Conservation (phyloP, 352 stramenopile genomes). For the Phytophthora boehmeriae region DNA sequence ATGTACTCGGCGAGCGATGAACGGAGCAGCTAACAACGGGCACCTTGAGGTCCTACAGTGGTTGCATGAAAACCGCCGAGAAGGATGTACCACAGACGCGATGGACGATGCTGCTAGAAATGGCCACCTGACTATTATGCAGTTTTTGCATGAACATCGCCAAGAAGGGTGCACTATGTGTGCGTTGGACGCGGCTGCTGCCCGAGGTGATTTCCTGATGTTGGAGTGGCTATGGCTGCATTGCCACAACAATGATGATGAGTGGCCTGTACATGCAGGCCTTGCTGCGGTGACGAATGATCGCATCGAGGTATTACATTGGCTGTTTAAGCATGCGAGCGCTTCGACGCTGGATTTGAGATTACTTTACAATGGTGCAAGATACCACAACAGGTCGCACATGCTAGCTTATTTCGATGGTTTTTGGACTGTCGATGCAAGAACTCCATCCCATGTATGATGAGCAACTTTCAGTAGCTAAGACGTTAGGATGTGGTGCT, state of each 20-base stretch:
- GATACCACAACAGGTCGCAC: conserved; percentile 25
- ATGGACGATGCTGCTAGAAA: conserved; percentile 34
- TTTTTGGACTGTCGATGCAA: conserved; percentile 10
- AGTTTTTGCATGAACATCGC: conserved; percentile 24
- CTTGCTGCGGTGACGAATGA: conserved; percentile 27
- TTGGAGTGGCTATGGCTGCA: conserved; percentile 26
- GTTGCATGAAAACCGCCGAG: conserved; percentile 34
- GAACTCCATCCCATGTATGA: conserved; percentile 7
- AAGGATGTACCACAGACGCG: conserved; percentile 41
- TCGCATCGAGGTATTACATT: conserved; percentile 31
- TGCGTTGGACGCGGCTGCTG: conserved; percentile 22
- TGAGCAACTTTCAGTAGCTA: neutral
- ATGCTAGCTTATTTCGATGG: conserved; percentile 32
- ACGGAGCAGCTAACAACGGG: conserved; percentile 33
- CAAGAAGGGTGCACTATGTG: conserved; percentile 27
- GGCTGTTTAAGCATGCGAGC: conserved; percentile 21
- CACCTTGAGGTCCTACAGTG: conserved; percentile 33
- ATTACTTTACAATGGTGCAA: conserved; percentile 25
- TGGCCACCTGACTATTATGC: conserved; percentile 37
- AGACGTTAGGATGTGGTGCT: neutral
- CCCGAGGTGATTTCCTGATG: conserved; percentile 26
- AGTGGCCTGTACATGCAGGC: conserved; percentile 27
- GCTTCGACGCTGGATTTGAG: conserved; percentile 11
- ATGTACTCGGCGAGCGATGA: conserved; percentile 40
- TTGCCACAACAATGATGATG: neutral